Evolutionary conservation across 306 rosid species (phyloP).

Genomic region (Dicorynia guianensis): DNA sequence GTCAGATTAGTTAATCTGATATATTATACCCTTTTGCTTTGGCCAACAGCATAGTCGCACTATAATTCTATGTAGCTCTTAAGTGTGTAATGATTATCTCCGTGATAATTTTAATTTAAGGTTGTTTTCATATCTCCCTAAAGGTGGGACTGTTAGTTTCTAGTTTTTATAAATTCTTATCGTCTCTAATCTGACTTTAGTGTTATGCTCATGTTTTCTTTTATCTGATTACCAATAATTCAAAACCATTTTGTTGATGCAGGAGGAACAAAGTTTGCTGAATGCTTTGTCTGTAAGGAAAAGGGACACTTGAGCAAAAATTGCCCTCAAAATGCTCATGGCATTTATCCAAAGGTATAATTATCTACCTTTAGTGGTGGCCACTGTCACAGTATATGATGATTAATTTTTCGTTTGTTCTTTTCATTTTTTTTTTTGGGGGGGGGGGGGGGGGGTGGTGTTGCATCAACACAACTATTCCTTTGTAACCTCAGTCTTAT

Average conservation of each 20-base stretch:
- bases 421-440: not conserved
- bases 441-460: not conserved
- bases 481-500: constrained; percentile 28
- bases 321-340: constrained; percentile 87
- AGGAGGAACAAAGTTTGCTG: constrained; percentile 94
- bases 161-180: constrained; percentile 18
- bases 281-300: constrained; percentile 85
- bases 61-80: too few relatives aligned
- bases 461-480: not conserved
- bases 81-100: too few relatives aligned
- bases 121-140: constrained; percentile 6
- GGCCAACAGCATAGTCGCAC: too few relatives aligned
- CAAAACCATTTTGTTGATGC: constrained; percentile 40
- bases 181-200: not conserved
- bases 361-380: not conserved
- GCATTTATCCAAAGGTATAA: constrained; percentile 93
- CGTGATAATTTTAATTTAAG: too few relatives aligned
- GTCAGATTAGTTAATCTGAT: too few relatives aligned
- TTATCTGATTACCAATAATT: not conserved
- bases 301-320: constrained; percentile 89
- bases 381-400: not conserved
- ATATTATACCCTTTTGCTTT: too few relatives aligned
- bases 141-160: not conserved
- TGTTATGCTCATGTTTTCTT: constrained; percentile 1
- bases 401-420: too few relatives aligned